Conservation (phyloP, 1,284 basidiomycete species). For the Ustilago crameri region DNA sequence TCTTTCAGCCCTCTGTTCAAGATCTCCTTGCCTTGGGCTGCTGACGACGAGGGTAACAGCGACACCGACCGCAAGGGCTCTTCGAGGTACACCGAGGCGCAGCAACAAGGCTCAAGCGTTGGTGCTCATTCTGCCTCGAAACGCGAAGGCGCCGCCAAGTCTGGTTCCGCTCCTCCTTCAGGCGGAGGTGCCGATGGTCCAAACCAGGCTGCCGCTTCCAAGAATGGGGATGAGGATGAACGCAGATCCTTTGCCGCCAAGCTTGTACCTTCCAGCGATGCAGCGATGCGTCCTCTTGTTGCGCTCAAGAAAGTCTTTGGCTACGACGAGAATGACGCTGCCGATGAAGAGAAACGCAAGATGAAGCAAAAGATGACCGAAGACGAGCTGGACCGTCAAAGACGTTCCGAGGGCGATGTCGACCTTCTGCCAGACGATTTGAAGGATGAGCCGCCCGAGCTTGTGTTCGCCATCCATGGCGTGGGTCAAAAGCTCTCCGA, state of each 20-base stretch:
- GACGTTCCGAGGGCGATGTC: conserved; percentile 17
- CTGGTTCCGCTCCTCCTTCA: conserved; percentile 27
- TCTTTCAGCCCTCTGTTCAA: conserved; percentile 31
- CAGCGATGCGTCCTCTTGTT: conserved; percentile 38
- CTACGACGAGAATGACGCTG: conserved; percentile 46
- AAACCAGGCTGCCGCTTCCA: conserved; percentile 6
- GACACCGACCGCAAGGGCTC: background rate
- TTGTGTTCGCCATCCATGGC: conserved; percentile 61
- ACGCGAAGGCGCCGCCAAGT: conserved; percentile 46
- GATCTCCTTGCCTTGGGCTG: conserved; percentile 43
- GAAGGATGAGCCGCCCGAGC: conserved; percentile 56
- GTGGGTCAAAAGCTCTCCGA: conserved; percentile 63
- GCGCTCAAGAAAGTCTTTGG: conserved; percentile 45
- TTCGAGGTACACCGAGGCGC: conserved; percentile 13
- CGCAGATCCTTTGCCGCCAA: conserved; percentile 34
- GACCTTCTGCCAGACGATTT: conserved; percentile 40
- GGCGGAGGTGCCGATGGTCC: conserved; percentile 45
- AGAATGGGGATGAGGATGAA: conserved; percentile 33
- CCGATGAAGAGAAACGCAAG: conserved; percentile 49
- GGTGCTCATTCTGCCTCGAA: conserved; percentile 37
- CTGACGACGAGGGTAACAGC: conserved; percentile 14
- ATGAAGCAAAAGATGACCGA: conserved; percentile 56
- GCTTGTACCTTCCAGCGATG: conserved; percentile 51
- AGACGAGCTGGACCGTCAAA: conserved; percentile 39
- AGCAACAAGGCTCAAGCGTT: conserved; percentile 29